Evolutionary conservation across 2,329 filamentous ascomycete genomes (phyloP).

Genomic region (Zasmidium cellare): DNA sequence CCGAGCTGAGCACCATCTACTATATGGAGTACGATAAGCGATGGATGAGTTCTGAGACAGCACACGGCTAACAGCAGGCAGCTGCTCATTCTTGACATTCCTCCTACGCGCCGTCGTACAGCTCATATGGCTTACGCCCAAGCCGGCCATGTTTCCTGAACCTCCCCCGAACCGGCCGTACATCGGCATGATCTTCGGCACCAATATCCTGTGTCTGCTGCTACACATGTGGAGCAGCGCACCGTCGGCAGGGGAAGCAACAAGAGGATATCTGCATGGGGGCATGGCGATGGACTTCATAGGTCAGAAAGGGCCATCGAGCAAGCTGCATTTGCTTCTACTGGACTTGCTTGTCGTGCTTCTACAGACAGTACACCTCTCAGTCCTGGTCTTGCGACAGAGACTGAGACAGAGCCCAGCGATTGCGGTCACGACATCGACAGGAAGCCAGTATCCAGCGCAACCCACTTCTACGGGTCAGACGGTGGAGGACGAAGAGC

Average conservation of each 20-base stretch:
- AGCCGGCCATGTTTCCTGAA: slow-evolving; percentile 53
- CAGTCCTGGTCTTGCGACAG: slow-evolving; percentile 53
- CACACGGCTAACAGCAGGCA: slow-evolving; percentile 1
- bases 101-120: slow-evolving; percentile 56
- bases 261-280: slow-evolving; percentile 59
- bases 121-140: slow-evolving; percentile 60
- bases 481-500: slow-evolving; percentile 61
- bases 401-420: slow-evolving; percentile 43
- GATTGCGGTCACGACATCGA: slow-evolving; percentile 12
- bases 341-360: slow-evolving; percentile 56
- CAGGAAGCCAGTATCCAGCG: slow-evolving; percentile 5
- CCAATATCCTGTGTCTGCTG: slow-evolving; percentile 57
- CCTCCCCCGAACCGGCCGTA: slow-evolving; percentile 52
- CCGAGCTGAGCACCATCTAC: slow-evolving; percentile 62
- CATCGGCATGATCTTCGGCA: slow-evolving; percentile 54
- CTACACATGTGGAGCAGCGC: slow-evolving; percentile 48
- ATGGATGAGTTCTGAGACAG: background rate
- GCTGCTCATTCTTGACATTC: slow-evolving; percentile 59
- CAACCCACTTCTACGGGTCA: slow-evolving; percentile 37
- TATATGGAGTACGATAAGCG: slow-evolving; percentile 59
- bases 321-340: slow-evolving; percentile 52
- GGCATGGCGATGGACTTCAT: slow-evolving; percentile 66
- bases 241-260: slow-evolving; percentile 49
- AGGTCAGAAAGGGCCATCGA: slow-evolving; percentile 59
- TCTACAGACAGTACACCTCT: slow-evolving; percentile 60